phyloP scores from a whole-genome alignment of 129 eudicot genomes.

The Helianthus annuus region DNA sequence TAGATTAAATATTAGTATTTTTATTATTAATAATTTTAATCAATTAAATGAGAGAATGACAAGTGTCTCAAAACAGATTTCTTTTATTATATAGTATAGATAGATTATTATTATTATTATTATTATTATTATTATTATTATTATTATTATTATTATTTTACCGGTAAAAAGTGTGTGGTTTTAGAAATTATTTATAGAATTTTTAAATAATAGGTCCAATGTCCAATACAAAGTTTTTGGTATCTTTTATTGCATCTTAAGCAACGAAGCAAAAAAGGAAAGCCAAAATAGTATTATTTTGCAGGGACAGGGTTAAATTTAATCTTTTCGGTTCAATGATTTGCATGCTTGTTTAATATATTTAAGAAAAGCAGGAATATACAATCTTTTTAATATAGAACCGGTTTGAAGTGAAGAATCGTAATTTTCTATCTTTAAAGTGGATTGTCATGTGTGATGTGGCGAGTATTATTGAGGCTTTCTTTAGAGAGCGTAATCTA shows the following conservation, averaged over 20 bases:
- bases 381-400: conserved; percentile 10
- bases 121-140: too few species aligned
- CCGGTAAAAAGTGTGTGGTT: background rate
- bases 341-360: conserved; percentile 19
- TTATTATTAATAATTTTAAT: too few species aligned
- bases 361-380: conserved; percentile 22
- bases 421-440: too few species aligned
- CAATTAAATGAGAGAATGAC: too few species aligned
- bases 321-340: conserved; percentile 40
- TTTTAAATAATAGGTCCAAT: conserved; percentile 10
- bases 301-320: conserved; percentile 30
- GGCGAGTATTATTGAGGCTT: too few species aligned
- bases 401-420: too few species aligned
- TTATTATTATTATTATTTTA: background rate
- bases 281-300: conserved; percentile 23
- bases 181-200: background rate
- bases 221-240: conserved; percentile 19
- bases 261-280: conserved; percentile 27
- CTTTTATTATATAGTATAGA: too few species aligned
- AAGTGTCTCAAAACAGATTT: too few species aligned
- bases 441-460: too few species aligned
- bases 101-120: too few species aligned
- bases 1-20: too few species aligned
- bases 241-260: conserved; percentile 30
- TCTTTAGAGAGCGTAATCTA: too few species aligned